A percentile compares a stretch with the other conserved stretches of the same genome.
phyloP scores from a whole-genome alignment of 495 filamentous ascomycete genomes.

The Massariosphaeria phaeospora region DNA sequence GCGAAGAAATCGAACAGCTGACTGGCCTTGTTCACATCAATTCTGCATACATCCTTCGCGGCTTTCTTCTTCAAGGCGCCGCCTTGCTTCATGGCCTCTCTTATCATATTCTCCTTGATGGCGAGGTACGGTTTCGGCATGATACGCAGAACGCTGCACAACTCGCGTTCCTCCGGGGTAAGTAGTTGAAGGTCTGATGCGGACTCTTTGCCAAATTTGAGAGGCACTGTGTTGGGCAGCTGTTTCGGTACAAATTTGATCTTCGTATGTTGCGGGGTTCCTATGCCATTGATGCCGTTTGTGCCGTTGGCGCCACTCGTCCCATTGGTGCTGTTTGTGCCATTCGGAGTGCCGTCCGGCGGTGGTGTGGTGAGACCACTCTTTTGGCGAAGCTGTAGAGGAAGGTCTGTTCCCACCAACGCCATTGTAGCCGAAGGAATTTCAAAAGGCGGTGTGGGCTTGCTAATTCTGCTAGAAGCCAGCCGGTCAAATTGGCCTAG shows the following conservation, averaged over 20 bases:
- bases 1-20: conserved; percentile 93
- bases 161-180: conserved; percentile 74
- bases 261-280: conserved; percentile 22
- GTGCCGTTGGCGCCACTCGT: too few species aligned
- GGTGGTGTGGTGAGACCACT: conserved; percentile 51
- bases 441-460: conserved; percentile 58
- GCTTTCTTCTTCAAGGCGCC: conserved; percentile 87
- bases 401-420: conserved; percentile 70
- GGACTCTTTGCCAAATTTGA: conserved; percentile 69
- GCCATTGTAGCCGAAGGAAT: conserved; percentile 64
- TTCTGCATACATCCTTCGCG: conserved; percentile 66
- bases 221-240: conserved; percentile 55
- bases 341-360: conserved; percentile 28
- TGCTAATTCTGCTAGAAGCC: conserved; percentile 53
- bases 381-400: conserved; percentile 33
- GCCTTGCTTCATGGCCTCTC: conserved; percentile 81
- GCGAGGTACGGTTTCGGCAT: conserved; percentile 91
- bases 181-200: conserved; percentile 80
- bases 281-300: conserved; percentile 16
- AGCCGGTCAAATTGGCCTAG: conserved; percentile 65
- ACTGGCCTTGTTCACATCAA: conserved; percentile 60
- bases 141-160: conserved; percentile 75
- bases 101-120: conserved; percentile 84
- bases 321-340: conserved; percentile 33
- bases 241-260: conserved; percentile 35